These are phyloP conservation scores for Fusarium albidum DNA, from an alignment of 2,329 filamentous ascomycete species.

Conservation along the genomic window DNA sequence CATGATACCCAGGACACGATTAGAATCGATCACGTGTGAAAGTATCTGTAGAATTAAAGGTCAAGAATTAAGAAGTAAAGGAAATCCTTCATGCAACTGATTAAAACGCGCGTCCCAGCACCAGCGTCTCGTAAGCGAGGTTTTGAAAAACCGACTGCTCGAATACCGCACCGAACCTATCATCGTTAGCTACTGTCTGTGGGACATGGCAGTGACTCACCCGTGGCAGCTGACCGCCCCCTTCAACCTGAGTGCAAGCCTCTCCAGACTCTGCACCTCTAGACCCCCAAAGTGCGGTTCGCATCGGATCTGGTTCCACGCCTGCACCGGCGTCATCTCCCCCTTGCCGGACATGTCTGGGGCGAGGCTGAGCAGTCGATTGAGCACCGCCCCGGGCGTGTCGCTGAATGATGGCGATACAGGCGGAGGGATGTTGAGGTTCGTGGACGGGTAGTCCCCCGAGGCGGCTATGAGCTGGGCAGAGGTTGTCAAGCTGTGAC, in stretches of 20 bases:
- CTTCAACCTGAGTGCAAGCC: conserved; percentile 6
- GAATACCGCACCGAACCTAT: conserved; percentile 20
- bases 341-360: conserved; percentile 14
- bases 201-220: neutral
- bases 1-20: too few relatives aligned
- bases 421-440: neutral
- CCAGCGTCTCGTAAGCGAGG: conserved; percentile 13
- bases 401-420: neutral
- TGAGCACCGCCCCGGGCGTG: neutral
- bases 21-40: too few relatives aligned
- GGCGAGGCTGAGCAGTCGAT: conserved; percentile 12
- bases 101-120: too few relatives aligned
- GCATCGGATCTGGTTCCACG: conserved; percentile 15
- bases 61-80: too few relatives aligned
- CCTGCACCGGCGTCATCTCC: conserved; percentile 21
- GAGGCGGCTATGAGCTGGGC: conserved; percentile 8
- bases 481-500: conserved; percentile 15
- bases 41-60: too few relatives aligned
- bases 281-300: conserved; percentile 15
- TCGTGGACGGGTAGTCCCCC: too few relatives aligned
- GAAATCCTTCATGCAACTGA: too few relatives aligned
- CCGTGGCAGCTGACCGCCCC: conserved; percentile 21
- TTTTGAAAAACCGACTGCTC: conserved; percentile 20
- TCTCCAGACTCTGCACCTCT: neutral
- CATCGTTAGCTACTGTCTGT: neutral